Evolutionary conservation across 306 rosid genomes (phyloP).

Genomic region (Gastrolobium villosum): DNA sequence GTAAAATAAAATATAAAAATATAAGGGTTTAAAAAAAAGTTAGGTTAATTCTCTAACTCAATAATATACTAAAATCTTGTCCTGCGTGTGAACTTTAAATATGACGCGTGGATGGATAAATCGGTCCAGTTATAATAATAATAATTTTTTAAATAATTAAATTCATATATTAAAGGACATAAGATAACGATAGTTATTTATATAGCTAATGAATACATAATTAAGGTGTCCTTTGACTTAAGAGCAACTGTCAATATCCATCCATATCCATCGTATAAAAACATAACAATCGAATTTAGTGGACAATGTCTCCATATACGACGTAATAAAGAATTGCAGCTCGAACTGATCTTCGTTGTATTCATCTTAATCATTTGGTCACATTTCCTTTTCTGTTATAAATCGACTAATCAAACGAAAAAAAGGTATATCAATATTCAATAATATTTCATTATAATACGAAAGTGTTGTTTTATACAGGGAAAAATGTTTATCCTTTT

Average conservation of each 20-base stretch:
- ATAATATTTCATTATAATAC: not conserved
- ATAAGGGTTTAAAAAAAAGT: no score
- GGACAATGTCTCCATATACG: not conserved
- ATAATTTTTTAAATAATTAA: not conserved
- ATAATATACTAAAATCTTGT: no score
- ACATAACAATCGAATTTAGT: not conserved
- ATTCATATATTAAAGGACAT: not conserved
- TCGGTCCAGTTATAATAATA: not conserved
- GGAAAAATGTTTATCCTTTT: no score
- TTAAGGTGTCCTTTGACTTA: slow-evolving; percentile 1
- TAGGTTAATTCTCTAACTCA: no score
- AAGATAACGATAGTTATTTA: not conserved
- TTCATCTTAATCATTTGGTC: not conserved
- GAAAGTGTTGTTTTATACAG: no score
- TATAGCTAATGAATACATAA: not conserved
- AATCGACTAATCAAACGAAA: not conserved
- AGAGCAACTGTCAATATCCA: not conserved
- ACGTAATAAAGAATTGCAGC: not conserved
- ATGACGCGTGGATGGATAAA: not conserved
- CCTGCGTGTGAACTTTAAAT: no score
- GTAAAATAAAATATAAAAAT: no score
- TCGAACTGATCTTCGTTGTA: not conserved
- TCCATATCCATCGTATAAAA: not conserved
- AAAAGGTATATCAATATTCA: not conserved
- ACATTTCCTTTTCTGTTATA: not conserved